Base-by-base conservation (phyloP, 805 yeast genomes). In the Kazachstania psychrophila region DNA sequence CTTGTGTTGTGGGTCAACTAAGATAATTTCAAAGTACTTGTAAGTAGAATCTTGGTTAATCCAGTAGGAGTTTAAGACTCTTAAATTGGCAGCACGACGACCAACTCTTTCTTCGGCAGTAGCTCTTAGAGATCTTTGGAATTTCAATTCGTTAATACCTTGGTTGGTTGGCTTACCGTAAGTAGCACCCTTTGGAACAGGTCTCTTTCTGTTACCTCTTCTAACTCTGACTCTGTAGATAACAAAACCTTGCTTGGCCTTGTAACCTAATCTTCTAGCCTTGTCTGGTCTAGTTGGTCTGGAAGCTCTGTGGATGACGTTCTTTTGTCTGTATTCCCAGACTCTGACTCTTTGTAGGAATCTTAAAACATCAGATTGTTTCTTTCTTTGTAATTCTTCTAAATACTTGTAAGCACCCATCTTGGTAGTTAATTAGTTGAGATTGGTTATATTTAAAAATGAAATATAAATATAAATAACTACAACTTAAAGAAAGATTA, bases 111-210 rank as follows among this genome's bases (percentile, higher is more conserved):
- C 98, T 77, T 92, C 98, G 63, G 98, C 98, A 62, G 96, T 88
- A 60, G 95, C 77, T 73, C 95, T 86, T 71, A 86, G 76, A 50
- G 96, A 81, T 74, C 89, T 86, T 78, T 92, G 98, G 94, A 87
- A 88, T 77, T 92, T 92, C 76, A 92, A 84, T 72, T 92, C 96
- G 78, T 78, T 79, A 58, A 92, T 92, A 85, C 98, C 98, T 77
- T 86, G 95, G 94, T 92, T 92, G 77, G 98, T 92, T 81, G 98
- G 98, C 84, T 92, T 92, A 85, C 98, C 98, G 81, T 92, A 89
- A 69, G 97, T 92, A 65, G 96, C 97, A 85, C 98, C 98, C 92
- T 92, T 92, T 76, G 94, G 87, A 63, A 82, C 96, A 62, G 96
- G 96, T 77, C 95, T 86, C 96, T 92, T 92, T 84, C 98, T 88